Evolutionary conservation across 2,329 filamentous ascomycete species (phyloP), one percentile per base, ranked within the genome.

Genomic region (Diaporthe caulivora): DNA sequence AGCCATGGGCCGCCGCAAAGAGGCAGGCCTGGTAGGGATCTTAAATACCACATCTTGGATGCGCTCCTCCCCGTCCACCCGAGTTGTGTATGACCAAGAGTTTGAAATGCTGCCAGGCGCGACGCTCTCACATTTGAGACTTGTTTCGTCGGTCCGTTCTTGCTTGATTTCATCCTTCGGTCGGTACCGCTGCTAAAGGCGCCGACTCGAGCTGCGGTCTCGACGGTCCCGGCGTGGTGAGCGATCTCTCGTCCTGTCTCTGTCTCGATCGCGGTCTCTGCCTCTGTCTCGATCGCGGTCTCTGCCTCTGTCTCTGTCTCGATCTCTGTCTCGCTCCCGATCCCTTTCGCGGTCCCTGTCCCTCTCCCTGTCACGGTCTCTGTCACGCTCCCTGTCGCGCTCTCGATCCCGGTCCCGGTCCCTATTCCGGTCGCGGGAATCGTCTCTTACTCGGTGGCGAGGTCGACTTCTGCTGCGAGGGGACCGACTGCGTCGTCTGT

Each of bases 341-440:
- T 82, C 81, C 17, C 81, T 70, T 42, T 82, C 81, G 4, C 81
- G 76, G 47, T 80, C 77, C 18, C 78, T 74, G n/a, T 82, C 82
- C 1, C 77, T 58, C n/a, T 79, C 77, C 1, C 79, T 77, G 29
- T 83, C 79, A 55, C 78, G 70, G 17, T 78, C 79, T 18, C 81
- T 76, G 55, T 82, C 80, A 8, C 81, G 77, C 44, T 80, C 77
- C n/a, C 78, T 75, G 26, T 82, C 82, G 2, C 77, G 69, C 24
- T 79, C 77, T 4, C 79, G 77, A 24, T 83, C 79, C 55, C 78
- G 72, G 10, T 78, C 78, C 18, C 81, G 78, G n/a, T 82, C 81
- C 21, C 81, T 72, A 21, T 80, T 80, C 8, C 78, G 65, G 31
- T 76, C 77, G 37, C 79, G 76, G 5, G 80, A 79, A 49, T 80